Evolutionary conservation across 2,329 filamentous ascomycete genomes (phyloP).

Genomic region (Colletotrichum chlorophyti): DNA sequence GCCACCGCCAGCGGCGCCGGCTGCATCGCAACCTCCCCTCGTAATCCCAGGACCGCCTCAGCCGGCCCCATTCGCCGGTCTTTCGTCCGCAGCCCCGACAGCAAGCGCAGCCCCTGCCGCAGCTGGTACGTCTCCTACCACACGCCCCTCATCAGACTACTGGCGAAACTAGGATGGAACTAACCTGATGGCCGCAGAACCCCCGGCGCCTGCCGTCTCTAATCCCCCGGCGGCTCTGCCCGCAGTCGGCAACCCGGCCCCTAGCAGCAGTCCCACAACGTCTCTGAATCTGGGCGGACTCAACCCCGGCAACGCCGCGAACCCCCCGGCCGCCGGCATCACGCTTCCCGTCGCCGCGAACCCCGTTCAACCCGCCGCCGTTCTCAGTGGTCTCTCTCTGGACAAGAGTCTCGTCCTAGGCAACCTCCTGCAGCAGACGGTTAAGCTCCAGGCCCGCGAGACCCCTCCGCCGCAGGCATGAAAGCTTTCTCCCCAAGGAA

Average conservation of each 20-base stretch:
- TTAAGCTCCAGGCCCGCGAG: slow-evolving; percentile 25
- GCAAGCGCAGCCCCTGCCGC: slow-evolving; percentile 10
- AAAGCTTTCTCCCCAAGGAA: too few relatives aligned
- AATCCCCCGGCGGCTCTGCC: slow-evolving; percentile 11
- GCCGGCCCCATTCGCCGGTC: slow-evolving; percentile 7
- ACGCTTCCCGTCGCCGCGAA: slow-evolving; percentile 30
- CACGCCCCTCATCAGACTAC: too few relatives aligned
- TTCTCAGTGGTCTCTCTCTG: slow-evolving; percentile 48
- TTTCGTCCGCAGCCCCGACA: slow-evolving; percentile 5
- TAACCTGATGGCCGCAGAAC: slow-evolving; percentile 1
- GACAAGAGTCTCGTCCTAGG: slow-evolving; percentile 52
- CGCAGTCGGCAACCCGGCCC: slow-evolving; percentile 23
- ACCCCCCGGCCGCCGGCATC: slow-evolving; percentile 13
- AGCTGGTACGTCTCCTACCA: slow-evolving; percentile 4
- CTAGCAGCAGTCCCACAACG: slow-evolving; percentile 24
- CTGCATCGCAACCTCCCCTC: neutral
- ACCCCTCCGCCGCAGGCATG: slow-evolving; percentile 4
- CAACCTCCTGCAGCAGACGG: slow-evolving; percentile 40
- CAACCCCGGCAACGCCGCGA: slow-evolving; percentile 17
- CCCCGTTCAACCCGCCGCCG: slow-evolving; percentile 28
- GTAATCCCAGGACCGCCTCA: neutral
- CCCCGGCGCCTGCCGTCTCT: slow-evolving; percentile 11
- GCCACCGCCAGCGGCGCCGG: neutral
- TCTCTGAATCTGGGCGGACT: slow-evolving; percentile 34
- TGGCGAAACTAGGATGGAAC: neutral